Evolutionary conservation across 495 filamentous ascomycete species (phyloP).

Genomic region (Clohesyomyces aquaticus): DNA sequence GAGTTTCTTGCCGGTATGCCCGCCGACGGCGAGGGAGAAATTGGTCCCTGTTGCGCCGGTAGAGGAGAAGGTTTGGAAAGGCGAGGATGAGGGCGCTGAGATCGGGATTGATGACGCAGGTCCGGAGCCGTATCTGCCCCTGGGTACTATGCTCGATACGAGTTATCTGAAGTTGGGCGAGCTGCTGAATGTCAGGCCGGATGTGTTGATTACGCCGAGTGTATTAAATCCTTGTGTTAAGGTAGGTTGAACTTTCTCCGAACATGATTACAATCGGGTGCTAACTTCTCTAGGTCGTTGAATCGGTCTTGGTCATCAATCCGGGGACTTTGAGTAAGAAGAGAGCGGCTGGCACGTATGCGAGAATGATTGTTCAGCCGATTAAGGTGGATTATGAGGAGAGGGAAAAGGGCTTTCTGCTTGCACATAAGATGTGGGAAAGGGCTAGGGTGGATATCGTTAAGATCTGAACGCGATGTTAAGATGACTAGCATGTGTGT

Average conservation of each 20-base stretch:
- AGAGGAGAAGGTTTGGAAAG: constrained; percentile 18
- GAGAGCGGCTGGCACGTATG: constrained; percentile 77
- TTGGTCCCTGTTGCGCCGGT: constrained; percentile 43
- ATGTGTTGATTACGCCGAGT: constrained; percentile 84
- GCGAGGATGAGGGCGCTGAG: neutral
- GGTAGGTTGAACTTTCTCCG: constrained; percentile 54
- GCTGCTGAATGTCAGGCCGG: constrained; percentile 80
- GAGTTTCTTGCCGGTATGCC: constrained; percentile 87
- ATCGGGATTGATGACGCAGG: constrained; percentile 46
- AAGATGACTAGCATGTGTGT: neutral
- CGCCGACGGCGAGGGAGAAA: constrained; percentile 67
- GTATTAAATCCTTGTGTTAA: constrained; percentile 82
- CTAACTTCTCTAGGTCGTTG: constrained; percentile 65
- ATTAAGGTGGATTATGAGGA: constrained; percentile 63
- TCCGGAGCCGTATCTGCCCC: constrained; percentile 51
- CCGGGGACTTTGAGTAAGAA: constrained; percentile 85
- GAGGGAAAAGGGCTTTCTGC: constrained; percentile 55
- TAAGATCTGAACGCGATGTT: constrained; percentile 56
- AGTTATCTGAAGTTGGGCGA: constrained; percentile 89
- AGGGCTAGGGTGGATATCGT: constrained; percentile 83
- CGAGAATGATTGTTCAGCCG: constrained; percentile 73
- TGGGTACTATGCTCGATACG: constrained; percentile 77
- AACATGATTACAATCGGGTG: constrained; percentile 9
- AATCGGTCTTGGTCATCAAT: constrained; percentile 84
- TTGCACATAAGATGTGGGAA: constrained; percentile 76